Conservation (phyloP, 129 eudicot species). For the Flaveria robusta region DNA sequence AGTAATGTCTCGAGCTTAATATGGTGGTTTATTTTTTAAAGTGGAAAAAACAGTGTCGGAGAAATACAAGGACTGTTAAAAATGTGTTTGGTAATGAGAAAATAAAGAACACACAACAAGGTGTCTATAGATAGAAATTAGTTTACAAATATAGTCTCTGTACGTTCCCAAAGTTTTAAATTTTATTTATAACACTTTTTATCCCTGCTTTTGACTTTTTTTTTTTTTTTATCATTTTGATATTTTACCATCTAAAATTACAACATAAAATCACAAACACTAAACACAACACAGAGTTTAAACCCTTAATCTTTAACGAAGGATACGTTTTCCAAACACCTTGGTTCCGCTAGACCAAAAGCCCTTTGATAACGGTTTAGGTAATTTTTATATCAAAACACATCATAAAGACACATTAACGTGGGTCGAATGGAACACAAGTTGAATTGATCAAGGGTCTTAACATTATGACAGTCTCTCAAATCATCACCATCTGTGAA, state of each 20-base stretch:
- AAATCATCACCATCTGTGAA: constrained; percentile 13
- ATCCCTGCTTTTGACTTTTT: background rate
- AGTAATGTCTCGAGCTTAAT: constrained; percentile 21
- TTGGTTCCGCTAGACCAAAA: too few relatives aligned
- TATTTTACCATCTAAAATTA: too few relatives aligned
- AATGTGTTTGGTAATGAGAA: constrained; percentile 39
- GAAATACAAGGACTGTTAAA: constrained; percentile 31
- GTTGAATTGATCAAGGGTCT: background rate
- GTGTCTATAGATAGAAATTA: constrained; percentile 9
- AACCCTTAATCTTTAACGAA: too few relatives aligned
- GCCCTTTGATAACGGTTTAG: background rate
- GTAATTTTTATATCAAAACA: background rate
- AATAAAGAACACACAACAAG: constrained; percentile 26
- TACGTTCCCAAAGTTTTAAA: background rate
- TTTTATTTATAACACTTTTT: background rate
- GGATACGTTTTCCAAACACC: too few relatives aligned
- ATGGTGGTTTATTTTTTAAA: constrained; percentile 20
- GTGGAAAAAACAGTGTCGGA: constrained; percentile 17
- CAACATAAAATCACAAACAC: too few relatives aligned
- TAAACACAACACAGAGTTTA: too few relatives aligned
- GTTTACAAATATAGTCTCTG: background rate
- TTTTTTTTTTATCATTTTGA: background rate
- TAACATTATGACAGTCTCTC: constrained; percentile 11
- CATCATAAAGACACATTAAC: background rate
- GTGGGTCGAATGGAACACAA: constrained; percentile 1